Evolutionary conservation across 2,329 filamentous ascomycete species (phyloP), one percentile per base, ranked within the genome.

Genomic region (Hypoxylon sp.): DNA sequence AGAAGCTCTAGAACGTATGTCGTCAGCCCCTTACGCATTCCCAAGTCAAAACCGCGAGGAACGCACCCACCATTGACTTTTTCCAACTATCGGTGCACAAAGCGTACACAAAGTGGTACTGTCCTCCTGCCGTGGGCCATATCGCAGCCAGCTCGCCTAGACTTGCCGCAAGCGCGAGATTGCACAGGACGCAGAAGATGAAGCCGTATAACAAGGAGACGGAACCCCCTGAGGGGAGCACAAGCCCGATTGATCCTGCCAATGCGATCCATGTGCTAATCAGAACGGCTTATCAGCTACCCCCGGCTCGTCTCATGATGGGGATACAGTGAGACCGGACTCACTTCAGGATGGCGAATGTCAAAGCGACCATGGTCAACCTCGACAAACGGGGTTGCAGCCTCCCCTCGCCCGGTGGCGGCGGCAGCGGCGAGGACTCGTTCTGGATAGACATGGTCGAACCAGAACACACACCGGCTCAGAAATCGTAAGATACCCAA

Each of bases 81-180:
- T 75, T 80, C 81, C 81, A 83, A 17, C 69, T 72, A 0, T 80
- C 75, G 2, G 79, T 78, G 29, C 78, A 81, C 7, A 83, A 56
- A 0, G 81, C 80, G 67, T 81, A 82, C 2, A 81, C 80, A 27
- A 82, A 83, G 54, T 84, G 81, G 72, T 84, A 84, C 50, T 84
- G 82, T 0, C 83, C 82, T 6, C 82, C 82, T 0, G 82, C 81
- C 0, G 82, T 85, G 0, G 82, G 83, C 80, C 82, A 85, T 47
- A 84, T 80, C 1, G 81, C 79, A 0, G 80, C 78, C 2, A 84
- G 71, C 62, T 84, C 82, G 1, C 80, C 83, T 3, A 84, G 72
- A 27, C 81, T 83, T 0, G 81, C 78, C 0, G 79, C 79, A 0
- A 84, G 74, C 6, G 79, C 79, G 7, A 84, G 76, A 64, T 82